Evolutionary conservation across 371 early-diverging fungal genomes (phyloP), one percentile per base, ranked within the genome.

Genomic region (Haplosporangium sp.): DNA sequence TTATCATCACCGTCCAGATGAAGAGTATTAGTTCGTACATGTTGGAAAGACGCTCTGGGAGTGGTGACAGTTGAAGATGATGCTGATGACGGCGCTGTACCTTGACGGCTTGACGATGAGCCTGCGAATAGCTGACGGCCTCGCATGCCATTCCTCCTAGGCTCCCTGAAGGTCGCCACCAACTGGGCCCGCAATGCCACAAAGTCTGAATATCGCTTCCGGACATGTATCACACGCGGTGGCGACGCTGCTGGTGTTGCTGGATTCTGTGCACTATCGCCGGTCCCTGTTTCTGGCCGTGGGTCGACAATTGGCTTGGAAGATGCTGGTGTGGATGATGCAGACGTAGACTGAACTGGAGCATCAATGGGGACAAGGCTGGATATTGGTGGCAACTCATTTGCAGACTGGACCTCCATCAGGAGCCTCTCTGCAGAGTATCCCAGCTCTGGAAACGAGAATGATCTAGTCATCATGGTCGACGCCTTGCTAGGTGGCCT

Each of bases 161-260:
- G 45, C 12, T 55, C 56, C 50, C 52, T 67, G 48, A 67, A 67
- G 51, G 51, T 56, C 41, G 67, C 72, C 3, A 68, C 72, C 47
- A 77, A 18, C 37, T 71, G 67, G 3, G 72, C 67, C 13, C 72
- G 63, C 20, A 77, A 20, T 0, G 63, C 47, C n/a, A 77, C 72
- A 57, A 77, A 77, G 29, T 77, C 77, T 40, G 77, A 64, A 20
- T 77, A 77, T 2, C 77, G 77, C 36, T 77, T 77, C n/a, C 64
- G 59, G 9, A 71, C 72, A 41, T 64, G 68, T 20, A 77, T 66
- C 29, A 71, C 62, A 1, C 59, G 67, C 7, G 29, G 54, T 16
- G 56, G 47, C 8, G 46, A 1, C 2, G 55, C 36, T 38, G 41
- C 16, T 23, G 65, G 13, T 14, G 23, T 56, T 23, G 23, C 18